Percentiles rank a stretch among this genome's conserved stretches.
Evolutionary conservation across 163 green algal genomes (phyloP).

Genomic region (Scenedesmus sp.): DNA sequence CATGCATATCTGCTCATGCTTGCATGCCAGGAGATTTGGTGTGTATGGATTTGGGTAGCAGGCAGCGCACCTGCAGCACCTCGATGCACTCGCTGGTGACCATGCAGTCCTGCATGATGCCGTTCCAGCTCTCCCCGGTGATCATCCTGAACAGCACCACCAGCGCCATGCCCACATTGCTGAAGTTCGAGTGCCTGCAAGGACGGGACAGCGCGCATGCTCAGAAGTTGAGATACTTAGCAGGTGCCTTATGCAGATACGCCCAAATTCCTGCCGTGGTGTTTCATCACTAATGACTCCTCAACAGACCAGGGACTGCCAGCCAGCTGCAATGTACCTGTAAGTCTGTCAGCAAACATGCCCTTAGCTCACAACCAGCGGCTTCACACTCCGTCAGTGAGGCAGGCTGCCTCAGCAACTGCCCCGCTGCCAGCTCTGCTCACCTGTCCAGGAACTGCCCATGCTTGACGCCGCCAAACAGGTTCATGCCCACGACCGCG

Average conservation of each 20-base stretch:
- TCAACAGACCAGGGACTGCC: too few species aligned
- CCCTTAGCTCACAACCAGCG: too few species aligned
- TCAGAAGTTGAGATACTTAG: too few species aligned
- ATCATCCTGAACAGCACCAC: slow-evolving; percentile 75
- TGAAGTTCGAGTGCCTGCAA: slow-evolving; percentile 76
- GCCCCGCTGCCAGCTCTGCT: background rate
- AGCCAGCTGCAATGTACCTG: too few species aligned
- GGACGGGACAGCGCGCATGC: too few species aligned
- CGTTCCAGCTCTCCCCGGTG: slow-evolving; percentile 80
- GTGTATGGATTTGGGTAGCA: background rate
- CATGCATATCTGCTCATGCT: background rate
- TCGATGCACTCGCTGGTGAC: slow-evolving; percentile 3
- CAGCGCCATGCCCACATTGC: slow-evolving; percentile 70
- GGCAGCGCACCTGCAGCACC: slow-evolving; percentile 13
- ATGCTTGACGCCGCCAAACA: slow-evolving; percentile 75
- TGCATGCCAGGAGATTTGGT: background rate
- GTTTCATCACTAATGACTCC: too few species aligned
- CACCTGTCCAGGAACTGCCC: slow-evolving; percentile 61
- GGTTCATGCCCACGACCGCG: slow-evolving; percentile 80
- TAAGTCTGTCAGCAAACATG: too few species aligned
- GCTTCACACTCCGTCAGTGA: too few species aligned
- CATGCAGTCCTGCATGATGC: slow-evolving; percentile 72
- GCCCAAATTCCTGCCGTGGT: too few species aligned
- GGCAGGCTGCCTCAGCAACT: background rate
- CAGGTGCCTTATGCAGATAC: too few species aligned